A percentile compares a stretch with the other conserved stretches of the same genome.
These are phyloP conservation scores for Phytophthora ramorum DNA, from an alignment of 352 stramenopile genomes.

Conservation along the genomic window DNA sequence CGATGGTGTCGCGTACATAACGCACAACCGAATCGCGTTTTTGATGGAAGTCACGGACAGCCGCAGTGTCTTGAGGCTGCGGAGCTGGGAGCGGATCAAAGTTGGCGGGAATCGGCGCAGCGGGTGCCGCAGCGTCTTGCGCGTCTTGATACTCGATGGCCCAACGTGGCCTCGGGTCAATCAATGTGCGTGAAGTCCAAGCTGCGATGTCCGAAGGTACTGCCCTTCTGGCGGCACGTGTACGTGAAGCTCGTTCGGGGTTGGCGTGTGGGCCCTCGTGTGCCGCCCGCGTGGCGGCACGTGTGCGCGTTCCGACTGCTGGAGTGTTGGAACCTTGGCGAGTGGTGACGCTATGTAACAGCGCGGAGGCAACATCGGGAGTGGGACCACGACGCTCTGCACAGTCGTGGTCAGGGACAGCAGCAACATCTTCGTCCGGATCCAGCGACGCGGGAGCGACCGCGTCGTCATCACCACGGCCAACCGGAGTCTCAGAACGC, in stretches of 20 bases:
- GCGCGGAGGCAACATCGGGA: too few relatives aligned
- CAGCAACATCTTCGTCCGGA: too few relatives aligned
- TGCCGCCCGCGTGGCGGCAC: neutral
- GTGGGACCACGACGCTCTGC: too few relatives aligned
- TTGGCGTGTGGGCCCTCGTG: too few relatives aligned
- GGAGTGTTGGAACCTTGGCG: too few relatives aligned
- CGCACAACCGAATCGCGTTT: neutral
- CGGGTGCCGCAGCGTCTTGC: neutral
- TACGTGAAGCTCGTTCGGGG: too few relatives aligned
- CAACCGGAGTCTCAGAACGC: slow-evolving; percentile 1
- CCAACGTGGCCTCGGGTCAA: neutral
- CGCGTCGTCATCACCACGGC: neutral
- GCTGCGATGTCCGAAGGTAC: neutral
- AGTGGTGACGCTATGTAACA: too few relatives aligned
- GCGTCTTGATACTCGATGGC: neutral
- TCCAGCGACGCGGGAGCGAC: too few relatives aligned
- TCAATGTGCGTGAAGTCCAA: slow-evolving; percentile 6
- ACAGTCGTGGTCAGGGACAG: too few relatives aligned
- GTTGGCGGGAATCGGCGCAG: neutral
- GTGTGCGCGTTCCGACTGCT: neutral
- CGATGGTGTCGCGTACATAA: slow-evolving; percentile 32
- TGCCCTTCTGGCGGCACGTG: neutral
- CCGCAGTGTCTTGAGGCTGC: neutral
- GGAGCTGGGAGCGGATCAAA: neutral
- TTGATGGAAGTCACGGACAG: neutral